A percentile compares a stretch with the other conserved stretches of the same genome.
These are phyloP conservation scores for Geranomyces michiganensis DNA, from an alignment of 192 early-diverging fungal species.

Conservation along the genomic window DNA sequence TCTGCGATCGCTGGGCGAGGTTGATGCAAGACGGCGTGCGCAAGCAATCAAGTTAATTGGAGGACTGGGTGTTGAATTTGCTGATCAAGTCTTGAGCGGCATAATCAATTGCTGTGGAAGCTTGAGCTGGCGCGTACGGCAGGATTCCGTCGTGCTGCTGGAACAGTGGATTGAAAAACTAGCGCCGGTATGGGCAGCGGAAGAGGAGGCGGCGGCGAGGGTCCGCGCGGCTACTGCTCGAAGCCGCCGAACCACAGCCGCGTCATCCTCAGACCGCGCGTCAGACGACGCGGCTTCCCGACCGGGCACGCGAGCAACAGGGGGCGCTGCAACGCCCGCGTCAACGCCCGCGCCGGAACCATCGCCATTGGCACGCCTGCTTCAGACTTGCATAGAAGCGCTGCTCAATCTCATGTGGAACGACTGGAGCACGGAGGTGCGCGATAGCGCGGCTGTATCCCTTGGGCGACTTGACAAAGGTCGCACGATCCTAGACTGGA, in stretches of 20 bases:
- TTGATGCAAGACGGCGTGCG: slow-evolving; percentile 29
- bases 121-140: slow-evolving; percentile 48
- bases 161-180: slow-evolving; percentile 42
- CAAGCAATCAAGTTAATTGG: slow-evolving; percentile 28
- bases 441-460: slow-evolving; percentile 37
- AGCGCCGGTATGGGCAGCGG: slow-evolving; percentile 16
- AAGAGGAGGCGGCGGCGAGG: slow-evolving; percentile 1
- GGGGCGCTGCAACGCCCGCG: background rate
- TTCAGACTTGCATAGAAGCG: slow-evolving; percentile 18
- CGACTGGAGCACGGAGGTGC: slow-evolving; percentile 51
- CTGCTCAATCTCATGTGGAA: slow-evolving; percentile 56
- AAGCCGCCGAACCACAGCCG: background rate
- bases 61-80: slow-evolving; percentile 28
- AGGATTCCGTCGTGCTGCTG: slow-evolving; percentile 48
- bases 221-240: background rate
- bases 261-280: background rate
- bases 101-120: slow-evolving; percentile 37
- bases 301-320: slow-evolving; percentile 12
- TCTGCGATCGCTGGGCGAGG: slow-evolving; percentile 39
- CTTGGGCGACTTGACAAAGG: slow-evolving; percentile 46
- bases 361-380: background rate
- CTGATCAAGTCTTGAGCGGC: slow-evolving; percentile 34
- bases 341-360: background rate
- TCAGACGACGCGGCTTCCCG: background rate
- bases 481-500: slow-evolving; percentile 43